phyloP scores from a whole-genome alignment of 2,329 filamentous ascomycete species.

The Nemania sp. region DNA sequence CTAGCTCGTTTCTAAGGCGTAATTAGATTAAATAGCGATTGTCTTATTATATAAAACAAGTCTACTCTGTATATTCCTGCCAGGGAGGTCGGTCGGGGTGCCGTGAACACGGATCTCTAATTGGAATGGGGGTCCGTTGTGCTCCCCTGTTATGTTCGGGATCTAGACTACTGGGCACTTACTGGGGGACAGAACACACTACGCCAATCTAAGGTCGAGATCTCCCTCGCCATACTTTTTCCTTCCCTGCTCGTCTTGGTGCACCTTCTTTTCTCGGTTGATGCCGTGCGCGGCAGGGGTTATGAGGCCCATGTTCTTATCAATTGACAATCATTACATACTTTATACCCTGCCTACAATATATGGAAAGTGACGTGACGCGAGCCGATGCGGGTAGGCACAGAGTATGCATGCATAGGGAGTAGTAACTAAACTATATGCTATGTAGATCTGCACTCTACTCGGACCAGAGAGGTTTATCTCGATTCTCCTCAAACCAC shows the following conservation, averaged over 20 bases:
- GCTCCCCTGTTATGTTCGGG: neutral
- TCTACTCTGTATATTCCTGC: too few species aligned
- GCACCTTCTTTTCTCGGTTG: conserved; percentile 36
- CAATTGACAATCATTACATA: neutral
- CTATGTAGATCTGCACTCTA: conserved; percentile 11
- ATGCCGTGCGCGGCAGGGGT: conserved; percentile 11
- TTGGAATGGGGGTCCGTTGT: neutral
- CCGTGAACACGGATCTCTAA: conserved; percentile 1
- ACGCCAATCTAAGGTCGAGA: conserved; percentile 7
- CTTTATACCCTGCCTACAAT: neutral
- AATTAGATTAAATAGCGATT: too few species aligned
- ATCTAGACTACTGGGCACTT: neutral
- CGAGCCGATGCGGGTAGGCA: neutral
- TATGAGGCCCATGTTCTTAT: conserved; percentile 18
- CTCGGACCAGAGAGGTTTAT: conserved; percentile 2
- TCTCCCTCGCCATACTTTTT: conserved; percentile 11
- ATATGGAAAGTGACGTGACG: conserved; percentile 28
- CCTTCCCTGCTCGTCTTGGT: conserved; percentile 15
- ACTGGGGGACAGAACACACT: too few species aligned
- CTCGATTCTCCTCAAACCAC: neutral
- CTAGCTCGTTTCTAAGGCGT: too few species aligned
- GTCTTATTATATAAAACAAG: too few species aligned
- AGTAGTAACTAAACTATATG: conserved; percentile 4
- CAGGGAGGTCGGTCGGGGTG: neutral
- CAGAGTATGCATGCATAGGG: conserved; percentile 11